These are phyloP conservation scores for Taxillus chinensis DNA, from an alignment of 164 flowering plant genomes.

Conservation along the genomic window DNA sequence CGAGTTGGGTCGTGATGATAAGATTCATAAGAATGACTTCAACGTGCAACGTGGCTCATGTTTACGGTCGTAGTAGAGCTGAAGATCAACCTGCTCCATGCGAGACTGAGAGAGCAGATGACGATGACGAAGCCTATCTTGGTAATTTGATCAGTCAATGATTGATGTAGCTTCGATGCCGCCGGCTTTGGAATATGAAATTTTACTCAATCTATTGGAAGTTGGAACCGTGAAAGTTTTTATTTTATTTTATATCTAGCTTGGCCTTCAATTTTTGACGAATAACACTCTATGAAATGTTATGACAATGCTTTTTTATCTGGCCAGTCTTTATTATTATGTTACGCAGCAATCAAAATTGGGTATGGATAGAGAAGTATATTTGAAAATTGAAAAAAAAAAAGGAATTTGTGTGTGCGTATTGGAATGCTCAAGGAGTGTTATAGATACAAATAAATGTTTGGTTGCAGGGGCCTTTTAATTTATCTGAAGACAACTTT, in stretches of 20 bases:
- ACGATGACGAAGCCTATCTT: slow-evolving; percentile 7
- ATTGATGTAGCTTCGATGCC: background rate
- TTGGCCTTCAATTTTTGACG: too few species aligned
- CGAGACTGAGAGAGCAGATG: slow-evolving; percentile 1
- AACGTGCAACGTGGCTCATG: slow-evolving; percentile 2
- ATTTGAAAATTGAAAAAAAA: background rate
- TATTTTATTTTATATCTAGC: too few species aligned
- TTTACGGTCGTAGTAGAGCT: background rate
- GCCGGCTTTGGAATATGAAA: background rate
- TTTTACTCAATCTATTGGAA: too few species aligned
- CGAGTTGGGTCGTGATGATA: background rate
- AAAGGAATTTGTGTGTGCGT: background rate
- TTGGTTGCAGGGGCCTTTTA: slow-evolving; percentile 32
- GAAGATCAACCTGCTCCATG: slow-evolving; percentile 5
- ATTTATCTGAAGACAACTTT: slow-evolving; percentile 32
- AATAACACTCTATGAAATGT: too few species aligned
- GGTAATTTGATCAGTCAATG: slow-evolving; percentile 14
- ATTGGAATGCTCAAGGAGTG: background rate
- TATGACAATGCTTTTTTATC: too few species aligned
- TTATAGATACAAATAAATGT: slow-evolving; percentile 17
- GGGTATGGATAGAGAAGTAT: background rate
- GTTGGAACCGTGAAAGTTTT: too few species aligned
- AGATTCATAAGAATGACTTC: slow-evolving; percentile 4
- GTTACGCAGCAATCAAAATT: too few species aligned
- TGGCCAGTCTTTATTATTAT: too few species aligned